A percentile compares a stretch with the other conserved stretches of the same genome.
phyloP scores from a whole-genome alignment of 1,139 yeast genomes.

The Blastobotrys persicus region DNA sequence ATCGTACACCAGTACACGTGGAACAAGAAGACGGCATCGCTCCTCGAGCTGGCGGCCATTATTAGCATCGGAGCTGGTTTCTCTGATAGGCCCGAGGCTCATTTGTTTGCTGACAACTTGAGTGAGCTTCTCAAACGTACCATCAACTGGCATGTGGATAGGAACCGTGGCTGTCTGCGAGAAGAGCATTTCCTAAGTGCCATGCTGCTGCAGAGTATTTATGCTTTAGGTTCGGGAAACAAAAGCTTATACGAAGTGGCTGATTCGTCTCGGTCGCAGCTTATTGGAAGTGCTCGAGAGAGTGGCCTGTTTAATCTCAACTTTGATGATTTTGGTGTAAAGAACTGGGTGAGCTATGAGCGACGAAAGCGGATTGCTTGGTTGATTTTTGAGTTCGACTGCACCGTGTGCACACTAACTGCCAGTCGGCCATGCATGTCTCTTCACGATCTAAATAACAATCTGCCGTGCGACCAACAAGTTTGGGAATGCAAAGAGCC shows the following conservation, averaged over 20 bases:
- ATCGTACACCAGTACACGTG: conserved; percentile 23
- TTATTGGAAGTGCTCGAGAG: conserved; percentile 22
- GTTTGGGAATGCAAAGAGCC: conserved; percentile 20
- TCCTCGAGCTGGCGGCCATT: conserved; percentile 20
- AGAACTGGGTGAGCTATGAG: conserved; percentile 18
- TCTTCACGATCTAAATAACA: conserved; percentile 20
- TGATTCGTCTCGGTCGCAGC: conserved; percentile 20
- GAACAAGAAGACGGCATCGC: conserved; percentile 15
- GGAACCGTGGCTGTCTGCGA: conserved; percentile 19
- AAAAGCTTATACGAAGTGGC: conserved; percentile 23
- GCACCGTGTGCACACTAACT: conserved; percentile 22
- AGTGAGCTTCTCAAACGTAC: conserved; percentile 23
- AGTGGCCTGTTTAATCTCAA: conserved; percentile 22
- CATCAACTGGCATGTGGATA: conserved; percentile 19
- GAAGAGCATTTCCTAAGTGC: conserved; percentile 22
- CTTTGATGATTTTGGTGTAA: conserved; percentile 10
- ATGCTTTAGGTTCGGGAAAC: conserved; percentile 24
- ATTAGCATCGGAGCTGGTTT: conserved; percentile 23
- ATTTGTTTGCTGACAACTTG: conserved; percentile 21
- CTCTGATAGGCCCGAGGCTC: conserved; percentile 22
- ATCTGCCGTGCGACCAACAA: conserved; percentile 24
- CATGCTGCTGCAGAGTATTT: conserved; percentile 21
- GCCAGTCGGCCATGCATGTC: conserved; percentile 23
- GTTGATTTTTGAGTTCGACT: conserved; percentile 25
- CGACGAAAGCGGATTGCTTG: conserved; percentile 22